Conservation (phyloP, 2,329 filamentous ascomycete species). For the Aspergillus fumigatus region DNA sequence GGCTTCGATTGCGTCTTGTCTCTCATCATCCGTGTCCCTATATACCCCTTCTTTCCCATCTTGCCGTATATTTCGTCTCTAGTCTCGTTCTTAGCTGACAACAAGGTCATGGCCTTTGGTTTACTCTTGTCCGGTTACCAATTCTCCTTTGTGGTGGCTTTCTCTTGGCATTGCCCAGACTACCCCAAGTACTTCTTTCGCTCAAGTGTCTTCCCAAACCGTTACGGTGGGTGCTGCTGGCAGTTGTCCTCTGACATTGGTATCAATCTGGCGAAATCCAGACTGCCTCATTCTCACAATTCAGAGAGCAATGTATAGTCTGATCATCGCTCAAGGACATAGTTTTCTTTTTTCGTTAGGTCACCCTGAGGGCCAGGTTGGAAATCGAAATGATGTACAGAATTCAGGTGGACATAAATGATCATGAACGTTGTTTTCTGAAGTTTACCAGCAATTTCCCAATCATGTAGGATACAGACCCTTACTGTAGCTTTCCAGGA, state of each 20-base stretch:
- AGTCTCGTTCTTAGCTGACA: background rate
- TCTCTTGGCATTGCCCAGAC: background rate
- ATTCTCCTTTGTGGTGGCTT: background rate
- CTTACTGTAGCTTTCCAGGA: background rate
- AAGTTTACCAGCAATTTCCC: background rate
- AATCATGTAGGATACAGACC: background rate
- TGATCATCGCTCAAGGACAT: background rate
- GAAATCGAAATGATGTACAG: background rate
- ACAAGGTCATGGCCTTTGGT: background rate
- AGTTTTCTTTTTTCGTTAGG: background rate
- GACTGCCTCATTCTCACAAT: background rate
- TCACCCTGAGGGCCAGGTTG: background rate
- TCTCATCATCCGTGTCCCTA: background rate
- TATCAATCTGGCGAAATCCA: background rate
- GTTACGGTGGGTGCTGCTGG: background rate
- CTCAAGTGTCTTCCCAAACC: background rate
- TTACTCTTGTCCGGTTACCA: background rate
- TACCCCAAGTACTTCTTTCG: background rate
- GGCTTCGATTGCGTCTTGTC: background rate
- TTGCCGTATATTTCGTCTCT: background rate
- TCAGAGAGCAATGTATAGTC: background rate
- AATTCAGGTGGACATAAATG: background rate
- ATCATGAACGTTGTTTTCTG: background rate
- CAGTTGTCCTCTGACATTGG: background rate
- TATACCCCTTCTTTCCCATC: background rate